Conservation (phyloP, 768 basidiomycete species). For the Mycena galericulata region DNA sequence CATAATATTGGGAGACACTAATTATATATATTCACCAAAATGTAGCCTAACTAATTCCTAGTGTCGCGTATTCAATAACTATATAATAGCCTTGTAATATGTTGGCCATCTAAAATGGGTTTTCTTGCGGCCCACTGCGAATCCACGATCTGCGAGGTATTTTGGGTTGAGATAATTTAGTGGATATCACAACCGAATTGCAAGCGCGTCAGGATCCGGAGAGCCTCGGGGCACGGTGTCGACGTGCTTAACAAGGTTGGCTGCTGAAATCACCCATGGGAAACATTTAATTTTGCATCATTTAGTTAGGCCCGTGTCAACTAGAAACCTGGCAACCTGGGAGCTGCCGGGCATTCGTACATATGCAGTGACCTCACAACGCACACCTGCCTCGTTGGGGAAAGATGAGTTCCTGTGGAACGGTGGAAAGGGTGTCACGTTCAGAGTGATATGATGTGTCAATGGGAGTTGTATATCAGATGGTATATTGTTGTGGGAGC, state of each 20-base stretch:
- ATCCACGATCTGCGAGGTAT: conserved; percentile 15
- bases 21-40: conserved; percentile 13
- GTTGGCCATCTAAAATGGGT: too few relatives aligned
- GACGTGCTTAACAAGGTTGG: conserved; percentile 1
- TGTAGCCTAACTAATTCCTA: conserved; percentile 7
- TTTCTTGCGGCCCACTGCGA: not conserved
- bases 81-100: not conserved
- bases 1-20: conserved; percentile 13
- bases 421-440: conserved; percentile 21
- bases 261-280: not conserved
- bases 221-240: not conserved
- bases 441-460: conserved; percentile 41
- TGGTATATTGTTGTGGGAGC: conserved; percentile 15
- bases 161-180: not conserved
- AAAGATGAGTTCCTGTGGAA: conserved; percentile 23
- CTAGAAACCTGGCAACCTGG: conserved; percentile 27
- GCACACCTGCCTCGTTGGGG: conserved; percentile 35
- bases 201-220: not conserved
- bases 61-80: not conserved
- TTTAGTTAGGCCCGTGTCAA: conserved; percentile 24
- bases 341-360: conserved; percentile 43
- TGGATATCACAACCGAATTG: not conserved
- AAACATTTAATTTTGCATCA: not conserved
- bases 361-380: conserved; percentile 40
- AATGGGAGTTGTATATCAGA: conserved; percentile 26